Percentiles rank a stretch among this genome's conserved stretches.
phyloP scores from a whole-genome alignment of 352 stramenopile genomes.

The Phytophthora quininea region DNA sequence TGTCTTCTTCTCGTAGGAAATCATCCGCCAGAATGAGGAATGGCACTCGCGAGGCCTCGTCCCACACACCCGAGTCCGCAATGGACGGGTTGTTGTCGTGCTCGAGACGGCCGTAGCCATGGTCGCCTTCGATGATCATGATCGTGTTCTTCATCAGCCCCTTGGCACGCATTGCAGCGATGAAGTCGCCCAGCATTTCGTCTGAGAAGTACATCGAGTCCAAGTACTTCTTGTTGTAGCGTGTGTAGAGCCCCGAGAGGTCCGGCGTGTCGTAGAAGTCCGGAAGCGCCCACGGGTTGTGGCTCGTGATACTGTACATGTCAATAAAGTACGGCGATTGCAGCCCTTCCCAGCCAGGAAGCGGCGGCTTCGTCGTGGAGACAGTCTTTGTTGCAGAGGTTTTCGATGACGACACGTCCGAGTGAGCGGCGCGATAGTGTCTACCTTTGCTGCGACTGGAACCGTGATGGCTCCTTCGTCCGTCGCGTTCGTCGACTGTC shows the following conservation, averaged over 20 bases:
- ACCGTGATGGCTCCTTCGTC: constrained; percentile 17
- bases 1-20: constrained; percentile 51
- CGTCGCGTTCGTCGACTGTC: constrained; percentile 15
- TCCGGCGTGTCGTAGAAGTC: constrained; percentile 54
- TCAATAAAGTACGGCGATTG: constrained; percentile 78
- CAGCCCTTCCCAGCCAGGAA: constrained; percentile 61
- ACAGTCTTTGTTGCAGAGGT: too few relatives aligned
- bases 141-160: constrained; percentile 78
- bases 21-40: constrained; percentile 76
- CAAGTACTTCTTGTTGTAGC: constrained; percentile 74
- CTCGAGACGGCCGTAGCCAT: constrained; percentile 70
- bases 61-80: constrained; percentile 64
- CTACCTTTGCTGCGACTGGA: constrained; percentile 25
- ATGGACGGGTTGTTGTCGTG: constrained; percentile 75
- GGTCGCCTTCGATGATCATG: constrained; percentile 71
- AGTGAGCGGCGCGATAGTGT: constrained; percentile 29
- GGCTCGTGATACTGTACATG: constrained; percentile 81
- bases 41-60: constrained; percentile 65
- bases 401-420: constrained; percentile 1
- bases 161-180: constrained; percentile 50
- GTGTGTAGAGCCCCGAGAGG: constrained; percentile 60
- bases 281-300: constrained; percentile 67
- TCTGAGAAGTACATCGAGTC: constrained; percentile 77
- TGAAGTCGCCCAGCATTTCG: constrained; percentile 68
- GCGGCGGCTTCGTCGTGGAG: constrained; percentile 20